Percentiles rank a stretch among this genome's conserved stretches.
Conservation (phyloP, 1,284 basidiomycete species). For the Pseudozyma sp. region DNA sequence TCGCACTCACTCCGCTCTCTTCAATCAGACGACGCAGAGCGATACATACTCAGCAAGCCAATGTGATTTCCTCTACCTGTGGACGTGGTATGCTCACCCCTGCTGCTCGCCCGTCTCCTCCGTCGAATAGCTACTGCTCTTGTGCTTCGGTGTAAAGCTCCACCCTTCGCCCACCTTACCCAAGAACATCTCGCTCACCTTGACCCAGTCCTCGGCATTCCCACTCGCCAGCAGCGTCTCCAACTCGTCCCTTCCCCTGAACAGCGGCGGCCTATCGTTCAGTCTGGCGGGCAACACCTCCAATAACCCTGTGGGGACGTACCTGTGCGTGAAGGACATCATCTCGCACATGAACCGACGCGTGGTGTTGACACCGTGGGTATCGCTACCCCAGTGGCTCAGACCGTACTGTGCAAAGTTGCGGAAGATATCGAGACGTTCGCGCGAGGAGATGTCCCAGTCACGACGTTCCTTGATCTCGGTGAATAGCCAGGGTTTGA, state of each 20-base stretch:
- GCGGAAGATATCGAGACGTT: slow-evolving; percentile 86
- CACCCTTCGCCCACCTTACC: slow-evolving; percentile 76
- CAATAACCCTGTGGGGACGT: slow-evolving; percentile 91
- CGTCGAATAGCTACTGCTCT: slow-evolving; percentile 36
- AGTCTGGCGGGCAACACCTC: slow-evolving; percentile 83
- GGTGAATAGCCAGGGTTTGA: slow-evolving; percentile 84
- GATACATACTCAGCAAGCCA: too few species aligned
- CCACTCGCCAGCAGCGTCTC: slow-evolving; percentile 82
- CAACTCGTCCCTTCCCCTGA: slow-evolving; percentile 85
- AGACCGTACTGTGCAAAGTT: slow-evolving; percentile 70
- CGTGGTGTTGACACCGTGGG: slow-evolving; percentile 85
- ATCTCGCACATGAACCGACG: slow-evolving; percentile 94
- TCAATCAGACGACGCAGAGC: too few species aligned
- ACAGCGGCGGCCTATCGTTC: slow-evolving; percentile 90
- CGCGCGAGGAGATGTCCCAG: slow-evolving; percentile 92
- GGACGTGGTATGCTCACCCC: slow-evolving; percentile 21
- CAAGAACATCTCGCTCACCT: slow-evolving; percentile 92
- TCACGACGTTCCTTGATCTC: slow-evolving; percentile 84
- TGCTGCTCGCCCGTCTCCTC: slow-evolving; percentile 38
- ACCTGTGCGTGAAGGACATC: slow-evolving; percentile 93
- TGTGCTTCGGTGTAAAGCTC: slow-evolving; percentile 73
- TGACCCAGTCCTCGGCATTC: slow-evolving; percentile 91
- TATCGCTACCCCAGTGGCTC: slow-evolving; percentile 67
- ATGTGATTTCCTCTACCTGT: not conserved
- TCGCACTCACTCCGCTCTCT: too few species aligned